Base-by-base conservation (phyloP, 2,329 filamentous ascomycete species). In the Graphilbum fragrans region DNA sequence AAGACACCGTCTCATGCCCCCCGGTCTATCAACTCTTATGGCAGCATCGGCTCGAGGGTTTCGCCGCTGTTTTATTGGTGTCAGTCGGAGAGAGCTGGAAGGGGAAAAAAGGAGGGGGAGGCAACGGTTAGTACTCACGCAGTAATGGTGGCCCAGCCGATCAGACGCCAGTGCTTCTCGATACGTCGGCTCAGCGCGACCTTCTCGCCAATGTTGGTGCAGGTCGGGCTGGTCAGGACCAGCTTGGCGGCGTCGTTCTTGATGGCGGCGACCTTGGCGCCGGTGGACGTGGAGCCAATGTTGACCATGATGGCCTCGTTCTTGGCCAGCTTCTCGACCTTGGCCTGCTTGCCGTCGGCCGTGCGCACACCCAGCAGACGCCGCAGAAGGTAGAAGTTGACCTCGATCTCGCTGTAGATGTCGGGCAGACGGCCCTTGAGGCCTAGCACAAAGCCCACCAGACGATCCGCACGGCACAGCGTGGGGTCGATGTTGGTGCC, bases 241-340 rank as follows among this genome's bases (percentile, higher is more conserved):
- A 98, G 74, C 71, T 95, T 95, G 44, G 92, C 92, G 44, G 88
- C 90, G 74, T 98, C 92, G 57, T 90, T 88, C 76, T 92, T 95
- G 59, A 96, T 93, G 55, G 86, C 90, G 45, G 92, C 77, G 41
- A 98, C 86, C 77, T 96, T 98, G 52, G 92, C 92, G 64, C 92
- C 92, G 14, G 90, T 95, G 37, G 92, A 93, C 10, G 90, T 96
- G 31, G 86, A 94, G 47, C 92, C 92, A 59, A 98, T 98, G 72
- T 98, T 98, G 51, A 98, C 92, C 92, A 98, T 96, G 65, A 98
- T 82, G 56, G 96, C 87, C 65, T 98, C 92, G 67, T 94, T 95
- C 80, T 96, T 98, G 44, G 87, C 73, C 50, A 98, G 74, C 72
- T 98, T 98, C 55, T 88, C 87, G 52, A 98, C 92, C 81, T 98